Conservation (phyloP, 495 filamentous ascomycete genomes). For the Hypomontagnella monticulosa region DNA sequence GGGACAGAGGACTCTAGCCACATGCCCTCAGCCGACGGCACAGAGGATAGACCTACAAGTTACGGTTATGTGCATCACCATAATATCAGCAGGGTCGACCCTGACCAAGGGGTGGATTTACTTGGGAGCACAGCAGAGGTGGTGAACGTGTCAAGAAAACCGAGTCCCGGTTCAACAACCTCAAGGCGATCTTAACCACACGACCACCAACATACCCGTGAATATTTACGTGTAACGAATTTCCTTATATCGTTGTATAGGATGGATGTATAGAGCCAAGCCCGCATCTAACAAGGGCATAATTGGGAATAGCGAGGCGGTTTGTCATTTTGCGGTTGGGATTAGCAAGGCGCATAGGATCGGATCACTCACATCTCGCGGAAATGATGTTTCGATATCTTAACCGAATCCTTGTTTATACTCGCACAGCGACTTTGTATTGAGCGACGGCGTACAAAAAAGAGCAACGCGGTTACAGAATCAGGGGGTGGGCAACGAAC, state of each 20-base stretch:
- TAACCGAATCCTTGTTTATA: slow-evolving; percentile 31
- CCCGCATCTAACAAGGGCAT: slow-evolving; percentile 15
- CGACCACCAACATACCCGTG: not conserved
- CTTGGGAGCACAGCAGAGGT: slow-evolving; percentile 63
- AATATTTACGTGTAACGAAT: slow-evolving; percentile 43
- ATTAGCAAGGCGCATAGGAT: slow-evolving; percentile 42
- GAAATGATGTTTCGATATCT: slow-evolving; percentile 31
- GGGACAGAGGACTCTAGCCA: slow-evolving; percentile 58
- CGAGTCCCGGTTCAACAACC: slow-evolving; percentile 30
- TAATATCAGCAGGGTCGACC: slow-evolving; percentile 66
- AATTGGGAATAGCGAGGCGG: slow-evolving; percentile 37
- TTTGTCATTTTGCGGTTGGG: slow-evolving; percentile 37
- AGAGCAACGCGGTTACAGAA: slow-evolving; percentile 28
- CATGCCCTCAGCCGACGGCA: slow-evolving; percentile 37
- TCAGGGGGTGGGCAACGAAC: slow-evolving; percentile 7
- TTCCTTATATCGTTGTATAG: slow-evolving; percentile 42
- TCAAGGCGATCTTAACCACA: slow-evolving; percentile 26
- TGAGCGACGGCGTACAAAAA: slow-evolving; percentile 52
- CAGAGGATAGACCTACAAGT: slow-evolving; percentile 69
- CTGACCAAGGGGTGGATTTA: slow-evolving; percentile 51
- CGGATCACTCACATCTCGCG: slow-evolving; percentile 34
- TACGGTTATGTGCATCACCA: slow-evolving; percentile 81
- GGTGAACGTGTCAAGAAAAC: slow-evolving; percentile 48
- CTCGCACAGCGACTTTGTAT: slow-evolving; percentile 25
- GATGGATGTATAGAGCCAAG: slow-evolving; percentile 40